phyloP scores from a whole-genome alignment of 768 basidiomycete genomes.

The Plicaturopsis crispa region DNA sequence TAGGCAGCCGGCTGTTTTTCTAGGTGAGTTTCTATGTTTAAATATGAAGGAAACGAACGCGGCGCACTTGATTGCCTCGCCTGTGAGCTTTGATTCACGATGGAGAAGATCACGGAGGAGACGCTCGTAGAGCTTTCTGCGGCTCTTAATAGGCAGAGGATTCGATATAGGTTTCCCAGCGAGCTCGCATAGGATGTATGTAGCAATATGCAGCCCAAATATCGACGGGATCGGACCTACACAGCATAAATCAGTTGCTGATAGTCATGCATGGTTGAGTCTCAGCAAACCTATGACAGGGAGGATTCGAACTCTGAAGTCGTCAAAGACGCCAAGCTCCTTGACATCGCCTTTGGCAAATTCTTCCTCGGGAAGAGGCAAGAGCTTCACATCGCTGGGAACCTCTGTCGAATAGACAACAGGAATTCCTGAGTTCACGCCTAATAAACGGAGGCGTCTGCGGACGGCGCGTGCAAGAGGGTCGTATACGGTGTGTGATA shows the following conservation, averaged over 20 bases:
- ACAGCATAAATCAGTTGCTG: background rate
- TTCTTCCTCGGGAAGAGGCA: conserved; percentile 89
- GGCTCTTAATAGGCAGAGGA: conserved; percentile 79
- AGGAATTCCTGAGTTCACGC: conserved; percentile 62
- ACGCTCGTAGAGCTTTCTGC: conserved; percentile 77
- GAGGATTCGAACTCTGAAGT: conserved; percentile 89
- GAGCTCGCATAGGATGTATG: conserved; percentile 81
- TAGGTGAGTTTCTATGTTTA: conserved; percentile 1
- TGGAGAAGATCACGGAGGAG: conserved; percentile 70
- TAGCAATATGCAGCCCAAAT: conserved; percentile 86
- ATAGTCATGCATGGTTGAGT: background rate
- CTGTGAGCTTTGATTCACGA: conserved; percentile 65
- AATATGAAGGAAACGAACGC: background rate
- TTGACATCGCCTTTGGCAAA: conserved; percentile 84
- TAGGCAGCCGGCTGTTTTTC: conserved; percentile 53
- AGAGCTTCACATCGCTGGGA: conserved; percentile 77
- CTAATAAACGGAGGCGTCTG: conserved; percentile 56
- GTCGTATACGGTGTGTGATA: conserved; percentile 88
- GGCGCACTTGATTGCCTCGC: conserved; percentile 37
- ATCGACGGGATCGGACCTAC: conserved; percentile 77
- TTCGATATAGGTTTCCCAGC: conserved; percentile 79
- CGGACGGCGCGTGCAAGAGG: conserved; percentile 91
- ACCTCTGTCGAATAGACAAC: conserved; percentile 97
- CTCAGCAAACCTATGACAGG: conserved; percentile 70
- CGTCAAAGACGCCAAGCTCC: conserved; percentile 84